Percentiles rank a stretch among this genome's conserved stretches.
Conservation (phyloP, 306 rosid genomes). For the Potentilla sterilis region DNA sequence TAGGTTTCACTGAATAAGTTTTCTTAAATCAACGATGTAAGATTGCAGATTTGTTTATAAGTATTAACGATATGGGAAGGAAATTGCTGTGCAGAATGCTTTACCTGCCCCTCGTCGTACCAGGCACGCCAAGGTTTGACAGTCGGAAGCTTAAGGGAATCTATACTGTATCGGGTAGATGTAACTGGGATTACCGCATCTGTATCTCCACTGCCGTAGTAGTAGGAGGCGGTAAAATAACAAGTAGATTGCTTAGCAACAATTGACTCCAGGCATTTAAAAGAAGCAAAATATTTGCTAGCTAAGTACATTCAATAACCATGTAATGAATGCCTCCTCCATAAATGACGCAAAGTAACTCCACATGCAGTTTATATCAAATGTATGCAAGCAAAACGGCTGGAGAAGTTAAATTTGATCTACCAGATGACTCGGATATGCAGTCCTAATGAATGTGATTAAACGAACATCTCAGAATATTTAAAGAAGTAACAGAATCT, state of each 20-base stretch:
- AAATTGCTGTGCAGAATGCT: neutral
- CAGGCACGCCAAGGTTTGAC: slow-evolving; percentile 69
- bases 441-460: neutral
- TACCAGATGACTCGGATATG: neutral
- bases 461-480: neutral
- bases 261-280: neutral
- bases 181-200: slow-evolving; percentile 70
- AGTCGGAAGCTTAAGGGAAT: slow-evolving; percentile 68
- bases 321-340: neutral
- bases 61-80: too few relatives aligned
- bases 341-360: neutral
- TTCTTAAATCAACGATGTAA: neutral
- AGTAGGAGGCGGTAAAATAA: slow-evolving; percentile 18
- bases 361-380: neutral
- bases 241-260: slow-evolving; percentile 6
- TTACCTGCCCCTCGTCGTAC: slow-evolving; percentile 76
- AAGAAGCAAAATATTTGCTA: slow-evolving; percentile 9
- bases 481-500: neutral
- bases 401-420: neutral
- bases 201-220: slow-evolving; percentile 74
- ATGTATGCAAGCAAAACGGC: neutral
- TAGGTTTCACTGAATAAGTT: neutral
- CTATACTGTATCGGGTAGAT: slow-evolving; percentile 73
- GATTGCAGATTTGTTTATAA: neutral
- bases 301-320: slow-evolving; percentile 3